Evolutionary conservation across 768 basidiomycete genomes (phyloP), one percentile per base, ranked within the genome.

Genomic region (Mycena belliarum): DNA sequence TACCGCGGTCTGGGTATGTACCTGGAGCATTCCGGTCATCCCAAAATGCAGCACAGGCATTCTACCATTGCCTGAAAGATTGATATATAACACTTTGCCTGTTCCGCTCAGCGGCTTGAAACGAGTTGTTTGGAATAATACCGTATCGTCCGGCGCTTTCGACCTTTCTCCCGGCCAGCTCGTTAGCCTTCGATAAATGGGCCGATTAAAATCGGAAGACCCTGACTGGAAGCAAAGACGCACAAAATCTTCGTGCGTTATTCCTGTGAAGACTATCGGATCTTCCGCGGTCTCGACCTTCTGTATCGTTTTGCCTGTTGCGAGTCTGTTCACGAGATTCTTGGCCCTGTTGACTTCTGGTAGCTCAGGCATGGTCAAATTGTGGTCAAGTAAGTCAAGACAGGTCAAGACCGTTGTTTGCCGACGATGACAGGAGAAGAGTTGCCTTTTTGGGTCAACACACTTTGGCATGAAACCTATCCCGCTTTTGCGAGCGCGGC

Each of bases 21-120:
- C 87, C 73, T 87, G 85, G 32, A 92, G 75, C 83, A 85, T 88
- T n/a, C 90, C 90, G 1, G 89, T 91, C 91, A 92, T 93, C 2
- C 90, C 91, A 63, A 92, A 89, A 67, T 92, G 90, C 46, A 91
- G 71, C 3, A 91, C 85, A 4, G 89, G 89, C 60, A 82, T 68
- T 65, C 75, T 76, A 0, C 88, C 89, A 15, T 73, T 57, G 8
- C 87, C 88, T 28, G 82, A 79, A 3, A 92, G 76, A 42, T 79
- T 77, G 12, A 92, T 68, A 64, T 87, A 93, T 58, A 87, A 85
- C n/a, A 81, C 75, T 69, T 88, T 84, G 50, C 86, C 84, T 84
- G 52, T 43, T 44, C 38, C 46, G 42, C 35, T 50, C 33, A 49
- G 35, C 44, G n/a, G 37, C 33, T 51, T 49, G 26, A 23, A 28